Evolutionary conservation across 495 filamentous ascomycete genomes (phyloP), one percentile per base, ranked within the genome.

Genomic region (Umbilicaria muhlenbergii): DNA sequence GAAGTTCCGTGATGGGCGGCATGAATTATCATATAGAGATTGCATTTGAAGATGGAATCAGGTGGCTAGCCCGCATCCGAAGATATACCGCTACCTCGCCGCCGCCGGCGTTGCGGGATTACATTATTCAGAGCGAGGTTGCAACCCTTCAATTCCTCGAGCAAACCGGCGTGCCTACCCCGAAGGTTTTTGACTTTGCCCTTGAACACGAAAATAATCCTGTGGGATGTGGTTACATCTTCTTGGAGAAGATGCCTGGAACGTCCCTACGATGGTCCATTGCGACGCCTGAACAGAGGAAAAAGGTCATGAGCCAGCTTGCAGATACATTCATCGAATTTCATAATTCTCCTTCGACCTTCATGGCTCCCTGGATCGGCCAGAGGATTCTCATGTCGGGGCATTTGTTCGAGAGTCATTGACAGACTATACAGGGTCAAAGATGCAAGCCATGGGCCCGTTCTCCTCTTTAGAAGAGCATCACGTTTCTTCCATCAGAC

Each of bases 241-340:
- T 68, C 31, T 58, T 66, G 54, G 55, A 67, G 35, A 68, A 61
- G 51, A 38, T 67, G 34, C 36, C 50, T 11, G 59, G 62, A 0
- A 58, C 51, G 36, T 47, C 59, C 8, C 38, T 66, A 19, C 40
- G 56, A 17, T 64, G 56, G 57, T 35, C 55, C 10, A 13, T 45
- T 24, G 36, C 51, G 19, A 54, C 45, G 28, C 13, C 44, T 13
- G 41, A 53, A 47, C 57, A 64, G 32, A 58, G 49, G 41, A 39
- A 40, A 14, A 63, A 60, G 38, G 47, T 70, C 6, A 48, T 60
- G 49, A 40, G 50, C 40, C 59, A 68, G 48, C 51, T 65, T 16
- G 64, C 56, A 8, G 64, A 68, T 34, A 50, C 64, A n/a, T 64
- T 58, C 17, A 48, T 64, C 10, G 62, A 66, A 45, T 34, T 69